Evolutionary conservation across 1,139 yeast genomes (phyloP).

Genomic region (Suhomyces wounanorum): DNA sequence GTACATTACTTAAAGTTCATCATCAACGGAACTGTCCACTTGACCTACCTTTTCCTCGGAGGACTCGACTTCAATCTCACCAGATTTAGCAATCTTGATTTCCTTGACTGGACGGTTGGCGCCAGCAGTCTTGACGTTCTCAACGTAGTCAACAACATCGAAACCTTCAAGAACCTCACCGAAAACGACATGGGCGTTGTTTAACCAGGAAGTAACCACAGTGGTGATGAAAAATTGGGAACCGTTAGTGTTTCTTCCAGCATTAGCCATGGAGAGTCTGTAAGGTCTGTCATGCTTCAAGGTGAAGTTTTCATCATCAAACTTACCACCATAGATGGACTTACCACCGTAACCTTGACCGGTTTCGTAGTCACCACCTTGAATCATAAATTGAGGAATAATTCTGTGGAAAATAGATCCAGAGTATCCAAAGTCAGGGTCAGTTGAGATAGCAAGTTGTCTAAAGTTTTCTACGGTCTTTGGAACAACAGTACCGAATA

Average conservation of each 20-base stretch:
- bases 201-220: constrained; percentile 61
- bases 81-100: constrained; percentile 51
- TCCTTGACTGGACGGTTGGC: constrained; percentile 56
- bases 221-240: constrained; percentile 70
- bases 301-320: constrained; percentile 57
- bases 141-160: constrained; percentile 59
- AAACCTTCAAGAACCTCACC: constrained; percentile 75
- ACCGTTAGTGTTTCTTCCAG: constrained; percentile 64
- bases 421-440: constrained; percentile 54
- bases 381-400: constrained; percentile 60
- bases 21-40: not conserved
- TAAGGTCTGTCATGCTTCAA: constrained; percentile 62
- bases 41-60: constrained; percentile 29
- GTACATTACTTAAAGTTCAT: not conserved
- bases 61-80: constrained; percentile 39
- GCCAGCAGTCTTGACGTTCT: constrained; percentile 50
- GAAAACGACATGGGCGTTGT: constrained; percentile 76
- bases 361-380: constrained; percentile 63
- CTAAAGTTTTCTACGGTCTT: constrained; percentile 61
- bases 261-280: constrained; percentile 64
- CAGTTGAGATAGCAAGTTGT: constrained; percentile 60
- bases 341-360: constrained; percentile 64
- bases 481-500: constrained; percentile 68
- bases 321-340: constrained; percentile 59
- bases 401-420: constrained; percentile 59